These are phyloP conservation scores for Stagonosporopsis tanaceti DNA, from an alignment of 2,329 filamentous ascomycete species.

Conservation along the genomic window DNA sequence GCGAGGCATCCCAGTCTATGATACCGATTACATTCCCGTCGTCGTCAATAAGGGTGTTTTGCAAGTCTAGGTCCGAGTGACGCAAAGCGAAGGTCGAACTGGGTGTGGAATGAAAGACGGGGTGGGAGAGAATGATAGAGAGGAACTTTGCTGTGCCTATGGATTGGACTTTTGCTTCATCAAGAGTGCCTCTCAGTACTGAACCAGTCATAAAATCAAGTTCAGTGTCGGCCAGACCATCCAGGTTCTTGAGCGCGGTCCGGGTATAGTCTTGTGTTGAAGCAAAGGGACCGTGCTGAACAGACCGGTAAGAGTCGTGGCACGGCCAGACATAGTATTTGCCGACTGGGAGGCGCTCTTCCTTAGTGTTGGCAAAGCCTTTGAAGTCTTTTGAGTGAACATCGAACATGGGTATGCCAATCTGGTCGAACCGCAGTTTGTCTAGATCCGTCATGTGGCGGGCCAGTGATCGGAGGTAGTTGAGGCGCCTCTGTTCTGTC, in stretches of 20 bases:
- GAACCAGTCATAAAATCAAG: background rate
- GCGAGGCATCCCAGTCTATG: slow-evolving; percentile 25
- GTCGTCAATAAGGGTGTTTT: slow-evolving; percentile 33
- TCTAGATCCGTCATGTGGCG: slow-evolving; percentile 17
- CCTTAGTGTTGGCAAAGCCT: slow-evolving; percentile 2
- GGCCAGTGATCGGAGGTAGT: slow-evolving; percentile 24
- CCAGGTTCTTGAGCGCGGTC: background rate
- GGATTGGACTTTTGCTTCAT: background rate
- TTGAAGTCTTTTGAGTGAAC: background rate
- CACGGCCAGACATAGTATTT: slow-evolving; percentile 10
- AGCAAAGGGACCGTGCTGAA: background rate
- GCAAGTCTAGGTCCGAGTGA: slow-evolving; percentile 31
- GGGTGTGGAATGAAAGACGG: slow-evolving; percentile 1
- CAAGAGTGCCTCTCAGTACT: background rate
- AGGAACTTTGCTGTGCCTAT: slow-evolving; percentile 1
- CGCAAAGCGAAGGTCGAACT: slow-evolving; percentile 28
- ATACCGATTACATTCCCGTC: slow-evolving; percentile 28
- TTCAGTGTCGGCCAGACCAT: background rate
- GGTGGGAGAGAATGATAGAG: slow-evolving; percentile 6
- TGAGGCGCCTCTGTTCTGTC: slow-evolving; percentile 16
- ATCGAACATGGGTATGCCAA: slow-evolving; percentile 20
- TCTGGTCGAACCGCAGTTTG: slow-evolving; percentile 19
- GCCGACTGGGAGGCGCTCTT: background rate
- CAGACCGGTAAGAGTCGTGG: background rate
- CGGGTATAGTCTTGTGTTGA: slow-evolving; percentile 1